A percentile compares a stretch with the other conserved stretches of the same genome.
These are phyloP conservation scores for Pichia paraexigua DNA, from an alignment of 805 yeast species.

Conservation along the genomic window DNA sequence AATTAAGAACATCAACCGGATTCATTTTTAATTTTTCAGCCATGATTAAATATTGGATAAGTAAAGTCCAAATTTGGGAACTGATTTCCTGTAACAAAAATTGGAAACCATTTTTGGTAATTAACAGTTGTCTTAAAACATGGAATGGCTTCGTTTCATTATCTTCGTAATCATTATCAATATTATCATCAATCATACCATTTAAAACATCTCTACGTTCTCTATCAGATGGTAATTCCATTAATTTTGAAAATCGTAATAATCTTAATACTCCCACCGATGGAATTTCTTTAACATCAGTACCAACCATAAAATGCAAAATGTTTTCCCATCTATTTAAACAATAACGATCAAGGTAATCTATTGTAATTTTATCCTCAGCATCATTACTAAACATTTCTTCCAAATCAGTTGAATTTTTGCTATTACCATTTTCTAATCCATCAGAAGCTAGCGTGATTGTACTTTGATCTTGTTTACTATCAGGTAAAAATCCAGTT, in stretches of 20 bases:
- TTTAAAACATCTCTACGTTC: slow-evolving; percentile 19
- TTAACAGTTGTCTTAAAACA: slow-evolving; percentile 38
- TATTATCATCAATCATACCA: slow-evolving; percentile 13
- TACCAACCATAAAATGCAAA: slow-evolving; percentile 95
- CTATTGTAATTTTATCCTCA: slow-evolving; percentile 49
- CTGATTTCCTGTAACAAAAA: slow-evolving; percentile 86
- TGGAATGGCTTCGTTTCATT: slow-evolving; percentile 15
- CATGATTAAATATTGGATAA: slow-evolving; percentile 79
- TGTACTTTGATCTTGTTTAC: slow-evolving; percentile 25
- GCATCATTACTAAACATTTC: slow-evolving; percentile 52
- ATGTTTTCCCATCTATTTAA: slow-evolving; percentile 90
- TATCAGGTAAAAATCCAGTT: slow-evolving; percentile 45
- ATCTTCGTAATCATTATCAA: slow-evolving; percentile 12
- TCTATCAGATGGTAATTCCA: slow-evolving; percentile 54
- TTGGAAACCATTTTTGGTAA: slow-evolving; percentile 91
- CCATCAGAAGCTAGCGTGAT: slow-evolving; percentile 4
- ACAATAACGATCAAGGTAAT: slow-evolving; percentile 71
- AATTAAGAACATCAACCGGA: slow-evolving; percentile 90
- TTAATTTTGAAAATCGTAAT: slow-evolving; percentile 72
- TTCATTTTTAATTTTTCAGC: slow-evolving; percentile 85
- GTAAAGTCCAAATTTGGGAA: slow-evolving; percentile 89
- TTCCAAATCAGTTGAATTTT: not conserved
- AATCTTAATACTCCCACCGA: slow-evolving; percentile 75
- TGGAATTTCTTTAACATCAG: slow-evolving; percentile 58
- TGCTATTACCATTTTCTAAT: not conserved